Evolutionary conservation across 257 asterid species (phyloP), one percentile per base, ranked within the genome.

Genomic region (Rauvolfia tetraphylla): DNA sequence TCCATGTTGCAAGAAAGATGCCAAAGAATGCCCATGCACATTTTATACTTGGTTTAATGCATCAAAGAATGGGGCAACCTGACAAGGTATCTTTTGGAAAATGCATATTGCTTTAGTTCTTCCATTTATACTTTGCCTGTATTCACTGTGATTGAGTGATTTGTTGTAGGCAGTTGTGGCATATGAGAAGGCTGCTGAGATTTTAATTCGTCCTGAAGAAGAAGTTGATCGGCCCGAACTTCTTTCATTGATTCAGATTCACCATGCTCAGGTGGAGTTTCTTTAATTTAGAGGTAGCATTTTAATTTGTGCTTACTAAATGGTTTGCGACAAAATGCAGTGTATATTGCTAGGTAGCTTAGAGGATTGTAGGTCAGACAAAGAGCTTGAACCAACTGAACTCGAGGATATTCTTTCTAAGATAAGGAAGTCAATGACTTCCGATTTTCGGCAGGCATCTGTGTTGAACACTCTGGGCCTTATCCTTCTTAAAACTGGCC

Each of bases 21-120:
- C 91, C 97, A 57, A 93, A 93, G 93, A 93, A 95, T 71, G 89
- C 91, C 78, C 99, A 95, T 79, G 93, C 99, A 62, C 99, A 93
- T 87, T 95, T 95, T 82, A 79, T 95, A 79, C 98, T 95, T 74
- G 99, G 99, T 59, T 83, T 95, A 80, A 95, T 95, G 99, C 86
- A 93, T 85, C 98, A 95, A 87, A 88, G 99, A 87, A 90, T 91
- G 96, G 94, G 98, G 41, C 98, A 95, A 81, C 93, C 98, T 72
- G 97, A 91, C 86, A 92, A 93, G 98, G 99, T 95, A 88, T 73
- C 77, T 56, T 75, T 81, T 61, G 65, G 76, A 75, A 70, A 53
- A 58, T 59, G 71, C 71, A 48, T 71, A 68, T 38, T 31, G 70
- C 79, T 75, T 67, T 65, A n/a, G 23, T 51, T 68, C 68, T 48